Evolutionary conservation across 2,329 filamentous ascomycete genomes (phyloP).

Genomic region (Ophiostoma tasmaniense): DNA sequence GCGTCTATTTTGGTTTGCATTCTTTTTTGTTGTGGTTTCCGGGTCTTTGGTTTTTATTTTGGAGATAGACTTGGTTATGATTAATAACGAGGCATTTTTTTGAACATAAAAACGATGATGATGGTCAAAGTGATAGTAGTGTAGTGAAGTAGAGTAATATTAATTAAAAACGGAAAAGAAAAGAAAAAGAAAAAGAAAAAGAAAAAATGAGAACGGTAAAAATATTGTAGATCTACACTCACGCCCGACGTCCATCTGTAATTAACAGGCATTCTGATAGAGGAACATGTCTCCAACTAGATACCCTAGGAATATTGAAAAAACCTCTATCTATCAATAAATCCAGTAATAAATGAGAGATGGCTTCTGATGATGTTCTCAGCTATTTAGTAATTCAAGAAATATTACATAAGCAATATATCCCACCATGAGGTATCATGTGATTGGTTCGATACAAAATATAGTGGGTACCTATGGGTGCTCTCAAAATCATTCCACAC

Average conservation of each 20-base stretch:
- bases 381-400: neutral
- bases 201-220: neutral
- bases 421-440: conserved; percentile 6
- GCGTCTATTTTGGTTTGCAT: neutral
- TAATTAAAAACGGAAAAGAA: neutral
- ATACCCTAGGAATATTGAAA: no score
- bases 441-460: conserved; percentile 8
- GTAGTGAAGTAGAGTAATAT: neutral
- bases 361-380: no score
- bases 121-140: neutral
- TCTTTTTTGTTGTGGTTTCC: neutral
- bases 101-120: no score
- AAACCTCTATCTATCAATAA: no score
- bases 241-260: no score
- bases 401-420: neutral
- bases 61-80: neutral
- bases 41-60: neutral
- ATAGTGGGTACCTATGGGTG: conserved; percentile 5
- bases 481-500: conserved; percentile 14
- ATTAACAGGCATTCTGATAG: no score
- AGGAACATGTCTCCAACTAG: no score
- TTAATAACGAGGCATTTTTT: no score
- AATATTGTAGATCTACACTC: neutral
- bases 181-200: neutral
- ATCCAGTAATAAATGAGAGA: no score